Percentiles rank a stretch among this genome's conserved stretches.
These are phyloP conservation scores for Suillus americanus DNA, from an alignment of 768 basidiomycete species.

Conservation along the genomic window DNA sequence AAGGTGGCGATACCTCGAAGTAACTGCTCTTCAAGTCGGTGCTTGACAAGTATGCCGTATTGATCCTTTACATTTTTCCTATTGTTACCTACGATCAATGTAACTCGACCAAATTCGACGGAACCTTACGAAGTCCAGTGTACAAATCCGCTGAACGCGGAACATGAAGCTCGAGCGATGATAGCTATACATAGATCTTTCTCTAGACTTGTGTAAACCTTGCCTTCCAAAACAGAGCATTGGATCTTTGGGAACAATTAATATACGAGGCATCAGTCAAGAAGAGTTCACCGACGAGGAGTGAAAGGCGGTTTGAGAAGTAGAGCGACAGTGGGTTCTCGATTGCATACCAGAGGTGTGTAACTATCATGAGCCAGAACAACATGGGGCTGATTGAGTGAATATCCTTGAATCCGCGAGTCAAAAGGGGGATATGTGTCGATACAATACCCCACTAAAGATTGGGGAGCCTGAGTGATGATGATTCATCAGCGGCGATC, in stretches of 20 bases:
- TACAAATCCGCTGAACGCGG: conserved; percentile 17
- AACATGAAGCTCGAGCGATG: conserved; percentile 15
- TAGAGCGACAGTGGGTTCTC: conserved; percentile 20
- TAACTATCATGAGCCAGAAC: conserved; percentile 12
- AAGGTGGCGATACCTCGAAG: conserved; percentile 15
- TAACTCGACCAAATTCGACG: not conserved
- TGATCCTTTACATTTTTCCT: conserved; percentile 8
- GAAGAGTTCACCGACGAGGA: conserved; percentile 14
- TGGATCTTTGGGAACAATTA: conserved; percentile 19
- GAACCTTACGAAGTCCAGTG: conserved; percentile 19
- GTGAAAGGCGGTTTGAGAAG: conserved; percentile 22
- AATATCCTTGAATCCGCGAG: conserved; percentile 21
- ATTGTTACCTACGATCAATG: not conserved
- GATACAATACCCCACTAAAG: conserved; percentile 10
- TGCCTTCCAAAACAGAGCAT: conserved; percentile 10
- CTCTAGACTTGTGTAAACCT: not conserved
- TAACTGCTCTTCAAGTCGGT: conserved; percentile 20
- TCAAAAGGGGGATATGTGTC: conserved; percentile 6
- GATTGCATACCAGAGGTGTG: conserved; percentile 20
- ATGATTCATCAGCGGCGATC: conserved; percentile 12
- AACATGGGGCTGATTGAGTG: conserved; percentile 21
- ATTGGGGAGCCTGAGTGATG: conserved; percentile 5
- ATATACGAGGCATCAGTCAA: not conserved
- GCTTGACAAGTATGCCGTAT: conserved; percentile 19
- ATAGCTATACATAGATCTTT: conserved; percentile 14